Evolutionary conservation across 1,284 basidiomycete species (phyloP), one percentile per base, ranked within the genome.

Genomic region (Cryptococcus sp.): DNA sequence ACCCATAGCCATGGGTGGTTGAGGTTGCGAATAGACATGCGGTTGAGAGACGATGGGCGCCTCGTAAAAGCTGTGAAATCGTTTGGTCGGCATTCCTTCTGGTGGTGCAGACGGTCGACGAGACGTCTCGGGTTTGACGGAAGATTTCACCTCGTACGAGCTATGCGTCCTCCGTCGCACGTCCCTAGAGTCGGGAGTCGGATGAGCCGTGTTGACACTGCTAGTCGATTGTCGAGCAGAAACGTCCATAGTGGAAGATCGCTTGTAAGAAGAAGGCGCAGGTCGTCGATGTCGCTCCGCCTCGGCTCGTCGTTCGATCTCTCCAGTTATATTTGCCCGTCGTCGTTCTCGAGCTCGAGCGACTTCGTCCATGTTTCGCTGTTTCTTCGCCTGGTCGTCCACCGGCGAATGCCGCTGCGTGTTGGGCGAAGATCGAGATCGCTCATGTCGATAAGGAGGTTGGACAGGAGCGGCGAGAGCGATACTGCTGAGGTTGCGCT

Each of bases 281-380:
- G 34, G n/a, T 10, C 50, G 36, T 39, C 47, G 53, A 43, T 55
- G 45, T 34, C 52, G 26, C 37, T 52, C 43, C 16, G 44, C 25
- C 37, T 53, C 60, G 9, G 61, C 64, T 22, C 50, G 48, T 37
- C 60, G 56, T 36, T 66, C 64, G 14, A 55, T 51, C 22, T 61
- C 59, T 19, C 64, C 65, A 6, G 52, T 31, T 10, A 46, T 43
- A 34, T 57, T 57, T 18, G 58, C 53, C 19, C 56, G 50, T 19
- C 67, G 55, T 25, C 65, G 52, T 38, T 66, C 67, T 19, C 67
- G 50, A 2, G 64, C 63, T 19, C 45, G 40, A 2, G 55, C 63
- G 9, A 69, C 56, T 32, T 58, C 49, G 5, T 58, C 58, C 53
- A 69, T 36, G 19, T 9, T n/a, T 23, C 38, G 40, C 25, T 52